A percentile compares a stretch with the other conserved stretches of the same genome.
phyloP scores from a whole-genome alignment of 108 stramenopile genomes.

The Skeletonema tropicum region DNA sequence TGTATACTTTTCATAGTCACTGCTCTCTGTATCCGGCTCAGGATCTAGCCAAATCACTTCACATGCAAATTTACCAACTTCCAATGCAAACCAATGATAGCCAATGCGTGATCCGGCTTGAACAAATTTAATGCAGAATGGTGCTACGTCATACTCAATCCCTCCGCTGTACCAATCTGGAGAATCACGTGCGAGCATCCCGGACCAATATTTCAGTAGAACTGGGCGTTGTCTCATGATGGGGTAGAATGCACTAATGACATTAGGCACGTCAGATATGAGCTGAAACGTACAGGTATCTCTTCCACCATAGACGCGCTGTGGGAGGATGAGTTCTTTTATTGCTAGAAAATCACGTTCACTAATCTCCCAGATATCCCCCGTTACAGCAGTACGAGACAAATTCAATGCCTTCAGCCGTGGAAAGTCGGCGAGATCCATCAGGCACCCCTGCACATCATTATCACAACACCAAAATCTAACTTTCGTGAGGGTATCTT shows the following conservation, averaged over 20 bases:
- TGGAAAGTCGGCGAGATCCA: slow-evolving; percentile 23
- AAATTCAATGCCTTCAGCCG: slow-evolving; percentile 2
- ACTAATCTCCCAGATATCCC: not conserved
- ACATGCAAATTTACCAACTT: too few relatives aligned
- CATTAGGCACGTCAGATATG: not conserved
- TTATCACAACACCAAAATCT: not conserved
- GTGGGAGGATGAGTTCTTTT: not conserved
- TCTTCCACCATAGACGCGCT: too few relatives aligned
- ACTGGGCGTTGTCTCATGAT: too few relatives aligned
- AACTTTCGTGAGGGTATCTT: not conserved
- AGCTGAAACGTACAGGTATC: too few relatives aligned
- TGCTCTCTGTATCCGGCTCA: not conserved
- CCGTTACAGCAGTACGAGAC: not conserved
- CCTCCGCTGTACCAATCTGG: not conserved
- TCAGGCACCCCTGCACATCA: not conserved
- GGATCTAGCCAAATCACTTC: not conserved
- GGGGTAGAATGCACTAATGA: not conserved
- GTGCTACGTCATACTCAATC: not conserved
- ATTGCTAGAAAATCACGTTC: too few relatives aligned
- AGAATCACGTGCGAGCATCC: not conserved
- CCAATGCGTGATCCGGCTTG: not conserved
- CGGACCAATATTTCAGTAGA: not conserved
- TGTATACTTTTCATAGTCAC: not conserved
- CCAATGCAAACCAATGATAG: not conserved
- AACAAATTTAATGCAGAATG: not conserved